Evolutionary conservation across 169 alveolate genomes (phyloP), one percentile per base, ranked within the genome.

Genomic region (Plasmodium cynomolgi): DNA sequence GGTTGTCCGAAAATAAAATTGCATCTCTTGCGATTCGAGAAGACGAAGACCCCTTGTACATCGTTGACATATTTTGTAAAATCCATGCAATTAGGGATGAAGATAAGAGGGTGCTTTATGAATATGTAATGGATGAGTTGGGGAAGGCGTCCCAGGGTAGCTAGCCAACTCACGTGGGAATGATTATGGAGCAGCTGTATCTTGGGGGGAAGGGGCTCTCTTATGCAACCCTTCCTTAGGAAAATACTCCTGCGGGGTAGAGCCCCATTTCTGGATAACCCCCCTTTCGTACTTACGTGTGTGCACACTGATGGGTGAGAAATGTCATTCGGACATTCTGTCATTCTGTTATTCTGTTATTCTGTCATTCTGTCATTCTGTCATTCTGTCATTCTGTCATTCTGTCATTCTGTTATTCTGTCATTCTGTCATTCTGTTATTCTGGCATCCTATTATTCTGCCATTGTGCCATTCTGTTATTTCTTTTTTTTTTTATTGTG

Each of bases 51-150:
- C 94, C 94, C 7, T 81, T 88, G 71, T 88, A 88, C 29, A 88
- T 88, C 72, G 86, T 88, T 79, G 94, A 88, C 47, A 88, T 88
- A 62, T 88, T 88, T 80, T 88, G 94, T 62, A 88, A 73, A 88
- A 81, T 88, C 15, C 94, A 88, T 62, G 94, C 94, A 44, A 58
- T 88, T 20, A 79, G 47, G 82, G 74, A 88, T 73, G 81, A 88
- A 29, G 88, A 88, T 47, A 88, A 80, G 72, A 29, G 73, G 47
- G 47, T 88, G 47, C 75, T 88, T 79, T 79, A 80, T 44, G 75
- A 88, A 41, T 88, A 88, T 81, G 82, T 88, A 7, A 85, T 73
- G 71, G 94, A 88, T 26, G 94, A 88, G 47, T 79, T 88, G 58
- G 50, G 54, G 13, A 74, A 85, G 39, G 26, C n/a, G 26, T 15